A percentile compares a stretch with the other conserved stretches of the same genome.
These are phyloP conservation scores for Aspergillus amoenus DNA, from an alignment of 2,329 filamentous ascomycete species.

Conservation along the genomic window DNA sequence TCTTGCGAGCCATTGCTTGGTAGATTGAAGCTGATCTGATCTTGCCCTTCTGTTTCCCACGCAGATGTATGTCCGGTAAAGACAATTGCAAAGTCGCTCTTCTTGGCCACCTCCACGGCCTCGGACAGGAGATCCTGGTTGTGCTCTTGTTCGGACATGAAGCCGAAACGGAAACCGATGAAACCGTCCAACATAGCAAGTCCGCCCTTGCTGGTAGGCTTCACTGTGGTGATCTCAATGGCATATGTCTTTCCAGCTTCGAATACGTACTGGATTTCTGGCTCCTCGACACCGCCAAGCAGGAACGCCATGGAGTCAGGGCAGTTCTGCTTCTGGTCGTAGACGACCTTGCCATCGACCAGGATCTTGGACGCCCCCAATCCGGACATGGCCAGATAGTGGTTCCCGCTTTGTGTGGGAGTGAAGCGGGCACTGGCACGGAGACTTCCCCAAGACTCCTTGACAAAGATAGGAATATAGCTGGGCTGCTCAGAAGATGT, in stretches of 20 bases:
- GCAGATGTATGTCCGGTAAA: conserved; percentile 13
- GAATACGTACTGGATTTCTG: conserved; percentile 3
- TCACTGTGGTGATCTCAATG: neutral
- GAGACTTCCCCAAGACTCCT: neutral
- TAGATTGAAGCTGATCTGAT: conserved; percentile 13
- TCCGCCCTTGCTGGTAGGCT: neutral
- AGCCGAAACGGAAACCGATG: conserved; percentile 6
- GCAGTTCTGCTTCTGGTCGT: conserved; percentile 9
- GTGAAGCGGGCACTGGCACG: neutral
- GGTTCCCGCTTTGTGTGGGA: neutral
- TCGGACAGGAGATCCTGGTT: conserved; percentile 5
- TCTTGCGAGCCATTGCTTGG: conserved; percentile 8
- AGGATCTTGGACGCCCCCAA: neutral
- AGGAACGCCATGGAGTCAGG: conserved; percentile 11
- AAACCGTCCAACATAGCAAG: conserved; percentile 3
- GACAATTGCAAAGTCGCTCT: conserved; percentile 9
- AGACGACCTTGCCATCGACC: conserved; percentile 2
- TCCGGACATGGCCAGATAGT: conserved; percentile 8
- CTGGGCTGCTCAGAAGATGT: neutral
- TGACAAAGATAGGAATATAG: conserved; percentile 4
- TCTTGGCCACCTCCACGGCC: conserved; percentile 7
- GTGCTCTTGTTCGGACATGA: conserved; percentile 8
- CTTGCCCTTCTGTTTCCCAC: conserved; percentile 15
- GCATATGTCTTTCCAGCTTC: conserved; percentile 3
- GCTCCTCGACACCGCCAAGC: conserved; percentile 5